Base-by-base conservation (phyloP, 2,329 filamentous ascomycete species). In the Aspergillus quadrilineatus region DNA sequence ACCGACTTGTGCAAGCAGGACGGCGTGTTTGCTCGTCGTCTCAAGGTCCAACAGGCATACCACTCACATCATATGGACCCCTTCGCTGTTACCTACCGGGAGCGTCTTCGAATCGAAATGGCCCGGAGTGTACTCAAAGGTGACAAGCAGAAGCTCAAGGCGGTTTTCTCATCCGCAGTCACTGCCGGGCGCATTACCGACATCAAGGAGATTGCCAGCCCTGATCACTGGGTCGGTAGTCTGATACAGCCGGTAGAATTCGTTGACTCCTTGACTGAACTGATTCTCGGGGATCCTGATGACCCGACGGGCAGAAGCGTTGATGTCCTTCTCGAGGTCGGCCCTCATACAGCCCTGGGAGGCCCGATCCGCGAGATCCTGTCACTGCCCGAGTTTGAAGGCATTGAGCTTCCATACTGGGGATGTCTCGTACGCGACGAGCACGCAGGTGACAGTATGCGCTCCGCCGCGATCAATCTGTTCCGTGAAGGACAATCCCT, bases 61-160 rank as follows among this genome's bases (percentile, higher is more conserved):
- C 78, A 80, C 53, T 77, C 75, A 0, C 69, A 72, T 32, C 76
- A 79, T 37, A 78, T 79, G 75, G 45, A 63, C 12, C 42, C 36
- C 4, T 60, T 69, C 0, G 56, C 66, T 1, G 22, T 1, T 7
- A 7, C 12, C 1, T 59, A 59, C 17, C 15, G 17, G 4, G 46
- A n/a, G 32, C 30, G 15, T 4, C 46, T 28, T 26, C 30, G 32
- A 9, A 14, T 14, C 32, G 46, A 22, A 22, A 37, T 49, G 42
- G 42, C 12, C 9, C 17, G 4, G 42, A 28, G 22, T 8, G 42
- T 22, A 22, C 3, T 22, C 3, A 22, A 22, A 22, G 22, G 22
- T 4, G 22, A 22, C 22, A 8, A 12, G 12, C 5, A 2, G 17
- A 44, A 8, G 26, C 1, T 6, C 22, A 22, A 22, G 22, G 28